Conservation (phyloP, 177 flowering plant genomes). For the Tripterygium wilfordii region DNA sequence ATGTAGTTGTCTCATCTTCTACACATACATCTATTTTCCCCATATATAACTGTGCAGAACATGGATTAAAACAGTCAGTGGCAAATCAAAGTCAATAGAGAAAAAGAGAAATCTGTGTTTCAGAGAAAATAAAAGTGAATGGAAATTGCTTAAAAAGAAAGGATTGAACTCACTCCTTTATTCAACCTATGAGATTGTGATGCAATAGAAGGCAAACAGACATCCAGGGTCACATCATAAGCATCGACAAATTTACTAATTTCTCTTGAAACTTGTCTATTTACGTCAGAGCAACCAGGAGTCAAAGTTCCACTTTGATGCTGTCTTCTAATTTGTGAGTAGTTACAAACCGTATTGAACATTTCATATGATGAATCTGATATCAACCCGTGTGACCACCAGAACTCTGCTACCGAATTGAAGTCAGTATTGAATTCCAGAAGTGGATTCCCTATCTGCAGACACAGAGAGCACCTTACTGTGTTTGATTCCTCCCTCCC, state of each 20-base stretch:
- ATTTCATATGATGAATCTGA: constrained; percentile 35
- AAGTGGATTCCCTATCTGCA: constrained; percentile 61
- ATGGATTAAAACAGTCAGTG: neutral
- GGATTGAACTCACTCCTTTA: constrained; percentile 1
- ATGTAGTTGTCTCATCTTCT: constrained; percentile 17
- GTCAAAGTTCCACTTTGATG: constrained; percentile 17
- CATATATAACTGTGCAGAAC: constrained; percentile 10
- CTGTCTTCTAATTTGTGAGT: constrained; percentile 37
- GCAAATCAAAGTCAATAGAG: neutral
- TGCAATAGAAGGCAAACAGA: constrained; percentile 30
- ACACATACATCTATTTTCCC: constrained; percentile 28
- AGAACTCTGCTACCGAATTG: constrained; percentile 40
- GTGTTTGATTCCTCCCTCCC: neutral
- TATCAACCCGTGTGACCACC: constrained; percentile 58
- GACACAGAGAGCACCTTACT: neutral
- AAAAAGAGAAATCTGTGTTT: no score
- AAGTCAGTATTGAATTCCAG: constrained; percentile 42
- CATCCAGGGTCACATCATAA: constrained; percentile 48
- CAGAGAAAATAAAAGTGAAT: neutral
- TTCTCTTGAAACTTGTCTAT: constrained; percentile 17
- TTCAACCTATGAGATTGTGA: constrained; percentile 28
- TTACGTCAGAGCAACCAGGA: constrained; percentile 17
- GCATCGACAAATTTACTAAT: constrained; percentile 25
- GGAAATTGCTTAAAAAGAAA: neutral
- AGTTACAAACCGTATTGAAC: constrained; percentile 29